phyloP scores from a whole-genome alignment of 2,329 filamentous ascomycete species.

The Neoarthrinium moseri region DNA sequence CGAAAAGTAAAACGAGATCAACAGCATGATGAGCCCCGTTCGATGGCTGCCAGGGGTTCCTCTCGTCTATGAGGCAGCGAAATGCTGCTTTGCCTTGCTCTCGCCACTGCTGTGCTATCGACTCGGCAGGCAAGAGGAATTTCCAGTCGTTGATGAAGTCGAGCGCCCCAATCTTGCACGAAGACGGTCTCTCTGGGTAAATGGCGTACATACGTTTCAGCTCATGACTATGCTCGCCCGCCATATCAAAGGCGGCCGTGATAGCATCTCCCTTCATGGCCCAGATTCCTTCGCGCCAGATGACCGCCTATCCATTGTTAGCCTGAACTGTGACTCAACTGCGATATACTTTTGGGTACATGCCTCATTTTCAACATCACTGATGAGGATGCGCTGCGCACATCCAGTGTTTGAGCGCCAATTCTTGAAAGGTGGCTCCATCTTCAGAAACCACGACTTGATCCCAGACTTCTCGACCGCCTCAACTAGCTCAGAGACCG shows the following conservation, averaged over 20 bases:
- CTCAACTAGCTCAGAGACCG: slow-evolving; percentile 28
- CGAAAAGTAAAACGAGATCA: slow-evolving; percentile 44
- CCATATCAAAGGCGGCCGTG: slow-evolving; percentile 29
- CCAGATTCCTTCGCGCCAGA: slow-evolving; percentile 43
- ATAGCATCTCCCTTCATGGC: slow-evolving; percentile 30
- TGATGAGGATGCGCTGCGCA: slow-evolving; percentile 36
- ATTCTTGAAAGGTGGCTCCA: slow-evolving; percentile 30
- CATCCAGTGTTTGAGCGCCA: slow-evolving; percentile 33
- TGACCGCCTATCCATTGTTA: slow-evolving; percentile 31
- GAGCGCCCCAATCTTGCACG: slow-evolving; percentile 37
- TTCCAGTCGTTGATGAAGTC: slow-evolving; percentile 34
- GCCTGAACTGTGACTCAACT: neutral
- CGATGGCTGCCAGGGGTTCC: slow-evolving; percentile 45
- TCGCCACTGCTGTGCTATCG: slow-evolving; percentile 14
- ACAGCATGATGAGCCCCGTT: slow-evolving; percentile 45
- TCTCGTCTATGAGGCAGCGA: slow-evolving; percentile 41
- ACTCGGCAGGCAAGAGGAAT: slow-evolving; percentile 26
- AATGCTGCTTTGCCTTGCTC: slow-evolving; percentile 27
- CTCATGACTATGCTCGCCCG: slow-evolving; percentile 24
- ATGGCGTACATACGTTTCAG: slow-evolving; percentile 40
- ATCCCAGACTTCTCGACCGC: slow-evolving; percentile 33
- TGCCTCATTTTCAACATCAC: slow-evolving; percentile 42
- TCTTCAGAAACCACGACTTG: slow-evolving; percentile 40
- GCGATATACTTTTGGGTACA: too few species aligned
- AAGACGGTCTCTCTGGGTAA: slow-evolving; percentile 33